Base-by-base conservation (phyloP, 345 rosid species). In the Salix koriyanagi region DNA sequence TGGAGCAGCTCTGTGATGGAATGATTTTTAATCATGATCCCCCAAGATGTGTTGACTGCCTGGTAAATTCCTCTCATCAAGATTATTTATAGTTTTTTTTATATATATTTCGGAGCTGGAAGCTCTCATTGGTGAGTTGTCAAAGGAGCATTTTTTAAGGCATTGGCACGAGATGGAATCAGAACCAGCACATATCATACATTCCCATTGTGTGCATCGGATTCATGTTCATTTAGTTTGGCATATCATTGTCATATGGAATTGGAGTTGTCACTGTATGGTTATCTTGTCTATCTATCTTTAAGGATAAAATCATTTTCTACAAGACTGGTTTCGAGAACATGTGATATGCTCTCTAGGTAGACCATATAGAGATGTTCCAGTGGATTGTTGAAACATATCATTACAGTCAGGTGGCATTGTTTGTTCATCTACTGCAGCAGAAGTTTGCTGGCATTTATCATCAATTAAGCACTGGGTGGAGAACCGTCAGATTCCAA, bases 1-100 rank as follows among this genome's bases (percentile, higher is more conserved):
- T 85, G 88, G 92, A 76, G 83, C 98, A 96, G 99, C 93, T 94
- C 77, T 96, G 98, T 56, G 80, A 81, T 78, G 77, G 90, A 79
- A 87, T 96, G 95, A 79, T 92, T 79, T 96, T 96, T 89, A 96
- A 94, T 87, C 98, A 96, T 1, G 89, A 91, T 54, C 90, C 86
- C 19, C 99, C 99, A 71, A 86, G 80, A 88, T 96, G 99, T 74
- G 84, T 85, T 81, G 89, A 83, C 75, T 96, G 99, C 73, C 75
- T 70, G 88, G 99, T 96, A 89, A 86, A 39, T 79, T 54, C 77
- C 79, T 79, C 68, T 62, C 19, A 21, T 52, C 76, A n/a, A 60
- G 50, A 30, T 82, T 81, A 36, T 75, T 73, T 60, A 28, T 25
- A 41, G 56, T 74, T 28, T n/a, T 61, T 21, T 75, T 7, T 67